Evolutionary conservation across 805 yeast species (phyloP).

Genomic region (Yamadazyma tumulicola): DNA sequence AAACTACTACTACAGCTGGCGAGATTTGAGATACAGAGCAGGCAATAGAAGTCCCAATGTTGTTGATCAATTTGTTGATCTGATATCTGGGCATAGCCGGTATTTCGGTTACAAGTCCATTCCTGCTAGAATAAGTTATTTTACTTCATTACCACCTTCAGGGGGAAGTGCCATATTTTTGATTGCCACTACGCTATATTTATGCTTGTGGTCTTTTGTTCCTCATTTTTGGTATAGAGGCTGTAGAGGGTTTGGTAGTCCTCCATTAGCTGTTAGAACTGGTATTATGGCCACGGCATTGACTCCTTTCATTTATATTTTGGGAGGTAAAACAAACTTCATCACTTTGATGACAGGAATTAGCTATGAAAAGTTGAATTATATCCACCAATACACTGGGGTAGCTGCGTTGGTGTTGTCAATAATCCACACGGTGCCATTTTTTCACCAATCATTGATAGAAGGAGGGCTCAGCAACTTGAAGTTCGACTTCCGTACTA

Average conservation of each 20-base stretch:
- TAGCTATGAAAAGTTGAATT: constrained; percentile 52
- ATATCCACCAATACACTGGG: constrained; percentile 48
- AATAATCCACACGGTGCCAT: constrained; percentile 50
- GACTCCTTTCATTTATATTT: constrained; percentile 46
- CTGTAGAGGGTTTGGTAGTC: constrained; percentile 54
- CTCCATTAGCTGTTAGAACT: constrained; percentile 54
- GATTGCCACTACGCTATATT: constrained; percentile 30
- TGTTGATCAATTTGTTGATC: constrained; percentile 23
- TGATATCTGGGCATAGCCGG: constrained; percentile 30
- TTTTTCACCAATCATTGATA: constrained; percentile 36
- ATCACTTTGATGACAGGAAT: constrained; percentile 49
- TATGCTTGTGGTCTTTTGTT: constrained; percentile 35
- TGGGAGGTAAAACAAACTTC: constrained; percentile 53
- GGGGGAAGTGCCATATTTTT: constrained; percentile 37
- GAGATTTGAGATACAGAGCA: constrained; percentile 22
- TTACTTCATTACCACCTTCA: constrained; percentile 31
- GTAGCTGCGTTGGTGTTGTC: constrained; percentile 40
- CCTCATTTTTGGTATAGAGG: constrained; percentile 52
- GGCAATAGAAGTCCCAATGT: constrained; percentile 8
- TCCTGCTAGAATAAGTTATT: constrained; percentile 20
- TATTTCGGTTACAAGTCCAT: constrained; percentile 32
- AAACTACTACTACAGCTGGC: constrained; percentile 21
- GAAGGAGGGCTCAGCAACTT: constrained; percentile 47
- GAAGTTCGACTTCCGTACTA: constrained; percentile 13
- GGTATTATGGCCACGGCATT: constrained; percentile 50